These are phyloP conservation scores for Aspergillus pseudoterreus DNA, from an alignment of 2,329 filamentous ascomycete species.

Conservation along the genomic window DNA sequence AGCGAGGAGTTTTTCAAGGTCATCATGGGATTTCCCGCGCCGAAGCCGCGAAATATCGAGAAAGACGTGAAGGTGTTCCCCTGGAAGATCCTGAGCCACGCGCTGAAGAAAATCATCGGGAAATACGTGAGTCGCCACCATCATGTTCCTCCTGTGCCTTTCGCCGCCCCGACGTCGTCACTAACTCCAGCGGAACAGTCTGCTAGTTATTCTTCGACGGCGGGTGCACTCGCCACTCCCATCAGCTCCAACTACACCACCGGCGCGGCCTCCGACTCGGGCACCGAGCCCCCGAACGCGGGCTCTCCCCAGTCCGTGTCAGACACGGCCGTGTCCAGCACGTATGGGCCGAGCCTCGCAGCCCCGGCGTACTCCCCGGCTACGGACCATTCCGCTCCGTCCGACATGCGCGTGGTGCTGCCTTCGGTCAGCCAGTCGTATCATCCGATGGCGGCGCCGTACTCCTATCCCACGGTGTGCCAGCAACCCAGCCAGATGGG, in stretches of 20 bases:
- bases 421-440: conserved; percentile 31
- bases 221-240: conserved; percentile 42
- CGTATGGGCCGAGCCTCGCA: conserved; percentile 42
- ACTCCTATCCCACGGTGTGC: conserved; percentile 31
- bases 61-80: conserved; percentile 99
- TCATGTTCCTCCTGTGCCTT: neutral
- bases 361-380: conserved; percentile 46
- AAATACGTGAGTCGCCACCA: conserved; percentile 71
- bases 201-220: conserved; percentile 66
- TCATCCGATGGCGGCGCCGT: conserved; percentile 24
- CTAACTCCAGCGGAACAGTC: conserved; percentile 45
- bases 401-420: conserved; percentile 37
- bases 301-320: conserved; percentile 48
- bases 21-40: conserved; percentile 95
- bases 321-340: conserved; percentile 41
- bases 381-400: conserved; percentile 28
- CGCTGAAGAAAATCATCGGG: conserved; percentile 95
- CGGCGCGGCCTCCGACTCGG: conserved; percentile 44
- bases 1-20: conserved; percentile 98
- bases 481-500: conserved; percentile 26
- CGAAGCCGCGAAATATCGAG: conserved; percentile 95
- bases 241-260: conserved; percentile 37
- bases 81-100: conserved; percentile 83
- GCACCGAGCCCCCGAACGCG: conserved; percentile 46
- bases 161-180: neutral